Evolutionary conservation across 2,329 filamentous ascomycete genomes (phyloP).

Genomic region (Phialophora macrospora): DNA sequence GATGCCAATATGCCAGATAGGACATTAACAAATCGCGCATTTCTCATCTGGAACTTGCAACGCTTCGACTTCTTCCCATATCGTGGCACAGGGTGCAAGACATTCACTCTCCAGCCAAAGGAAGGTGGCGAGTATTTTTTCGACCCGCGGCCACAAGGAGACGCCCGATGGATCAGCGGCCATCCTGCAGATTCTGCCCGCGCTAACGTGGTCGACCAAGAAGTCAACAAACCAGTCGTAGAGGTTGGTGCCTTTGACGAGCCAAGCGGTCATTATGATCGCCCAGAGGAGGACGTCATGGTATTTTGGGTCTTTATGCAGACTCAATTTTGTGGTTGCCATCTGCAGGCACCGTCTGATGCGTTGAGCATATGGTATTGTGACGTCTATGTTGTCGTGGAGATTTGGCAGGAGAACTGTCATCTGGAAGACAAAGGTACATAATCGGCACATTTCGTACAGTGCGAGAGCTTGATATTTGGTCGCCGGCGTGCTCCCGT

Average conservation of each 20-base stretch:
- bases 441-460: slow-evolving; percentile 18
- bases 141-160: neutral
- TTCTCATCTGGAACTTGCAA: slow-evolving; percentile 1
- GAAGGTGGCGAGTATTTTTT: slow-evolving; percentile 6
- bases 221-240: slow-evolving; percentile 20
- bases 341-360: slow-evolving; percentile 8
- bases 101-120: slow-evolving; percentile 23
- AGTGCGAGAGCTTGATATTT: slow-evolving; percentile 11
- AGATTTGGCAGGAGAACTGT: slow-evolving; percentile 20
- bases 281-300: slow-evolving; percentile 15
- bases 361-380: slow-evolving; percentile 15
- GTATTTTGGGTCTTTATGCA: neutral
- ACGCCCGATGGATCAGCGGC: neutral
- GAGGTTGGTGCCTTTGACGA: neutral
- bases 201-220: neutral
- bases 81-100: slow-evolving; percentile 3
- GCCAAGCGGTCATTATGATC: slow-evolving; percentile 13
- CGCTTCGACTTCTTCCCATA: slow-evolving; percentile 18
- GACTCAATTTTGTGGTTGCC: neutral
- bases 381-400: slow-evolving; percentile 11
- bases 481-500: neutral
- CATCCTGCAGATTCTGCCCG: neutral
- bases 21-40: neutral
- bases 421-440: slow-evolving; percentile 18
- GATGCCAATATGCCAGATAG: neutral